Conservation (phyloP, 1,284 basidiomycete species). For the Irpex sp. region DNA sequence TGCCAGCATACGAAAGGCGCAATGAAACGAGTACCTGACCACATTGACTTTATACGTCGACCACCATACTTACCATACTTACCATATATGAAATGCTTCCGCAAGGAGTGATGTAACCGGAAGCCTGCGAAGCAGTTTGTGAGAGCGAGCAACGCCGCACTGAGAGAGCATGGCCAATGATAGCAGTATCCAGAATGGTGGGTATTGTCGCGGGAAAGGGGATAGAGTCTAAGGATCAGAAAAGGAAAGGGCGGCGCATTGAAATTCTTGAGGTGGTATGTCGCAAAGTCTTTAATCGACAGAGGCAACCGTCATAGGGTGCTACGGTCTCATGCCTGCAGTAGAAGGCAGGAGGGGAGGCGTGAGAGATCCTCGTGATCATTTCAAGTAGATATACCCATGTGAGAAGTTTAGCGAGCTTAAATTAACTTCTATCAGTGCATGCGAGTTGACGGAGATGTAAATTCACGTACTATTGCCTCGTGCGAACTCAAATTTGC, state of each 20-base stretch:
- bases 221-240: neutral
- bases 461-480: conserved; percentile 1
- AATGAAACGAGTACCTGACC: neutral
- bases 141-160: neutral
- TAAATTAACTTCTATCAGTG: conserved; percentile 1
- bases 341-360: neutral
- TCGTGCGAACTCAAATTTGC: neutral
- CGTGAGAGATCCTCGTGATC: neutral
- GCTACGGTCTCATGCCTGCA: neutral
- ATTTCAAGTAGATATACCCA: neutral
- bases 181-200: neutral
- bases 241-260: neutral
- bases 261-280: neutral
- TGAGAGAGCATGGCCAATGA: neutral
- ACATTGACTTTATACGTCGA: neutral
- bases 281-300: neutral
- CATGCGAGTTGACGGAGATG: neutral
- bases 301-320: neutral
- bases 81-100: neutral
- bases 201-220: neutral
- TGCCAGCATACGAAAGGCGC: conserved; percentile 4
- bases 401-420: neutral
- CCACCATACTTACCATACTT: neutral
- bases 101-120: neutral
- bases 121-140: neutral